Base-by-base conservation (phyloP, 257 asterid genomes). In the Scutellaria barbata region DNA sequence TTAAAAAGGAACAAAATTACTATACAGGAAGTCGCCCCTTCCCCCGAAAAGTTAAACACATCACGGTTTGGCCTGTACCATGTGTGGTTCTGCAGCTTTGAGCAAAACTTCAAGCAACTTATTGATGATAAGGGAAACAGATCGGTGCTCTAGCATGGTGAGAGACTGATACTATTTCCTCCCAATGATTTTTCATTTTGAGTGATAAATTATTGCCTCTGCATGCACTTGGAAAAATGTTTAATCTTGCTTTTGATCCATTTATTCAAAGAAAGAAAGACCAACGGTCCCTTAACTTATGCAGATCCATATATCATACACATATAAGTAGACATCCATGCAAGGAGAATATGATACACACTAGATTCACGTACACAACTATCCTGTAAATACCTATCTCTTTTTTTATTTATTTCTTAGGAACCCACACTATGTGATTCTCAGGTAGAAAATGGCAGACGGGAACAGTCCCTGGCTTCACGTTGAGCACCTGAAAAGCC, bases 391-490 rank as follows among this genome's bases (percentile, higher is more conserved):
- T 16, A 56, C 13, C 63, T 62, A 35, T 3, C 69, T 41, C 33
- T 9, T 17, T 37, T 7, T 4, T 12, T 42, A 42, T 39, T 46
- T 75, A 80, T 18, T 71, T 20, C 76, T 66, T 66, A 16, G 78
- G 43, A 62, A 87, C 88, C 98, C 99, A 92, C 71, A 92, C 90
- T 73, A 95, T 66, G 51, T 95, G 96, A 85, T 95, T 95, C 77
- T 87, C 74, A 16, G 97, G 99, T 7, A 95, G 94, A 76, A 89
- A 95, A 85, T 95, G 99, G 75, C 99, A 95, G 59, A 95, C 76
- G 0, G 98, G 96, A 12, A 83, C 92, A 33, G 84, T 67, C 63
- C 99, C 98, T 0, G 97, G 99, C 76, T 82, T 83, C 77, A 94
- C 98, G 57, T 91, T 94, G 1, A 94, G 92, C 81, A 88, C 95